Evolutionary conservation across 2,329 filamentous ascomycete species (phyloP).

Genomic region (Cladophialophora chaetospira): DNA sequence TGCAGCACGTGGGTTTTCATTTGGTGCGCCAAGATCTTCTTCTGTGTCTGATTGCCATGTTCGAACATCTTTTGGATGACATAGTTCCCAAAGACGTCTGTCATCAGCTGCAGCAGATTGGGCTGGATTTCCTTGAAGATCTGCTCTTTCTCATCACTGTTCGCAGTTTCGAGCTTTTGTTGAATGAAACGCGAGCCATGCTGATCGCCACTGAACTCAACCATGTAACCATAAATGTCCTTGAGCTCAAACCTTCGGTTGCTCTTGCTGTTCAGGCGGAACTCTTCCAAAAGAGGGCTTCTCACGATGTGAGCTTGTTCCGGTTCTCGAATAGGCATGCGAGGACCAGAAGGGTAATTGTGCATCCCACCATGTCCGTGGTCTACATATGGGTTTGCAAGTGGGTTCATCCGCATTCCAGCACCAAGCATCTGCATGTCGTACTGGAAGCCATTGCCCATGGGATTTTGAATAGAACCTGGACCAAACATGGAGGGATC

Average conservation of each 20-base stretch:
- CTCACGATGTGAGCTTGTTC: slow-evolving; percentile 42
- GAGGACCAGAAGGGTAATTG: slow-evolving; percentile 10
- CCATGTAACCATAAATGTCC: slow-evolving; percentile 83
- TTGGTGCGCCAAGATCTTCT: slow-evolving; percentile 78
- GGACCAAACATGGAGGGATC: slow-evolving; percentile 21
- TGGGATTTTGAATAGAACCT: slow-evolving; percentile 35
- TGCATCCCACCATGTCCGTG: slow-evolving; percentile 27
- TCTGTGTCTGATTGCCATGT: slow-evolving; percentile 90
- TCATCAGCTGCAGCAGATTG: slow-evolving; percentile 87
- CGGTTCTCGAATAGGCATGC: slow-evolving; percentile 15
- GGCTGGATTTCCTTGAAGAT: slow-evolving; percentile 84
- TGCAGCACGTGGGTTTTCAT: slow-evolving; percentile 84
- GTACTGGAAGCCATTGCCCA: slow-evolving; percentile 37
- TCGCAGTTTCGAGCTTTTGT: slow-evolving; percentile 84
- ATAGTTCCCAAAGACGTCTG: slow-evolving; percentile 96
- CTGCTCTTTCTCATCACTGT: slow-evolving; percentile 91
- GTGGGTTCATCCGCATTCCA: slow-evolving; percentile 37
- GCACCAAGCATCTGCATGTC: slow-evolving; percentile 38
- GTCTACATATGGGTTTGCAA: slow-evolving; percentile 43
- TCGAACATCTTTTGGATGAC: slow-evolving; percentile 98
- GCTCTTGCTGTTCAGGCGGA: slow-evolving; percentile 71
- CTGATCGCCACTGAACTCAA: slow-evolving; percentile 95
- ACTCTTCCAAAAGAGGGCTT: slow-evolving; percentile 77
- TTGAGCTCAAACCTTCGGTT: slow-evolving; percentile 79
- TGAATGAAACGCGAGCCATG: slow-evolving; percentile 96